phyloP scores from a whole-genome alignment of 2,329 filamentous ascomycete genomes.

The Phialophora macrospora region DNA sequence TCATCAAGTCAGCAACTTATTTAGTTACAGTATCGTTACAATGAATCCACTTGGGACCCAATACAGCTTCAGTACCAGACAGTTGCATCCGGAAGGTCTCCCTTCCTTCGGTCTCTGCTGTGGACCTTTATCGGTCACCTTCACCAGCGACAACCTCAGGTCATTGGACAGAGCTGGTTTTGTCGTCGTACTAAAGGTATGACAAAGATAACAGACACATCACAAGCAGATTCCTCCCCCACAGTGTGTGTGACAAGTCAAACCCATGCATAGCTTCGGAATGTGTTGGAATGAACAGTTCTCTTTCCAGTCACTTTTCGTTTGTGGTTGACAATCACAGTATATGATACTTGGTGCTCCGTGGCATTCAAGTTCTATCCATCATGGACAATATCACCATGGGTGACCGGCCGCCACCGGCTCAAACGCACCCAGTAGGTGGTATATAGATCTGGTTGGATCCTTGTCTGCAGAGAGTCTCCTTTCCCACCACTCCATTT shows the following conservation, averaged over 20 bases:
- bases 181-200: background rate
- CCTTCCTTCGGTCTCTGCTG: background rate
- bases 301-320: background rate
- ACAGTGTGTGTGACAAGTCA: background rate
- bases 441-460: background rate
- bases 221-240: background rate
- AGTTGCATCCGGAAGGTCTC: background rate
- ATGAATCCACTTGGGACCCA: background rate
- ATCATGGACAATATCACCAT: background rate
- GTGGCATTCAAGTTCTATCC: background rate
- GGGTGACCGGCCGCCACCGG: background rate
- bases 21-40: background rate
- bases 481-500: background rate
- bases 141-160: background rate
- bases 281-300: background rate
- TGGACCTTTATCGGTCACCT: background rate
- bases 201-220: background rate
- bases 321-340: background rate
- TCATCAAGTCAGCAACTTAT: background rate
- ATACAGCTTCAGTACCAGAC: background rate
- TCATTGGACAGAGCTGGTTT: background rate
- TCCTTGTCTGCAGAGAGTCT: background rate
- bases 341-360: background rate
- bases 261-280: background rate
- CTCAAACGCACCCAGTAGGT: background rate